Evolutionary conservation across 2,329 filamentous ascomycete genomes (phyloP).

Genomic region (Neofusicoccum sp.): DNA sequence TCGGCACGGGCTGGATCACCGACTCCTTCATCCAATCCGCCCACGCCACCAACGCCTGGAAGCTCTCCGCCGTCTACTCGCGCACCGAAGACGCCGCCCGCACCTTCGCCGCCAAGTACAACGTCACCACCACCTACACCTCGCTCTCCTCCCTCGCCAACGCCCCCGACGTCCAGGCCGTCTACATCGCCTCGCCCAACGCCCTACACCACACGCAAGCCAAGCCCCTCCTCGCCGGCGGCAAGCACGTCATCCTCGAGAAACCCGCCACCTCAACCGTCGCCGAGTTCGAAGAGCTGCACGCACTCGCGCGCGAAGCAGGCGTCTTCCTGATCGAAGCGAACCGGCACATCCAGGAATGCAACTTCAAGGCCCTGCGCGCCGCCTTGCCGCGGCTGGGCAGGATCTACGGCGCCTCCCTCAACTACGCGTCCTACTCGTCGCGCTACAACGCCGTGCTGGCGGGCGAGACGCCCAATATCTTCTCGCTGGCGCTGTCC

Average conservation of each 20-base stretch:
- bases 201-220: constrained; percentile 51
- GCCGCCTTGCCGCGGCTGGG: constrained; percentile 43
- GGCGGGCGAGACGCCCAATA: constrained; percentile 49
- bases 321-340: constrained; percentile 51
- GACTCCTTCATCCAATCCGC: constrained; percentile 50
- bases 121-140: constrained; percentile 40
- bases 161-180: constrained; percentile 42
- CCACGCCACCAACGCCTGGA: constrained; percentile 47
- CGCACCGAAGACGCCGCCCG: constrained; percentile 47
- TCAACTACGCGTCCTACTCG: constrained; percentile 50
- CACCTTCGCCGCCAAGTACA: constrained; percentile 47
- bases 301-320: constrained; percentile 44
- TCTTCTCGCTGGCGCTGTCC: constrained; percentile 51
- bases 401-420: constrained; percentile 46
- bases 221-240: constrained; percentile 44
- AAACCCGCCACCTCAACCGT: constrained; percentile 51
- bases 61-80: constrained; percentile 51
- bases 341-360: constrained; percentile 54
- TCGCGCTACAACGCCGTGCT: constrained; percentile 52
- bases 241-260: constrained; percentile 55
- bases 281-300: constrained; percentile 47
- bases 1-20: constrained; percentile 55
- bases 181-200: constrained; percentile 56
- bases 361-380: constrained; percentile 51
- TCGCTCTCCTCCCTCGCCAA: constrained; percentile 42